Base-by-base conservation (phyloP, 139 green algal genomes). In the Eudorina sp. region DNA sequence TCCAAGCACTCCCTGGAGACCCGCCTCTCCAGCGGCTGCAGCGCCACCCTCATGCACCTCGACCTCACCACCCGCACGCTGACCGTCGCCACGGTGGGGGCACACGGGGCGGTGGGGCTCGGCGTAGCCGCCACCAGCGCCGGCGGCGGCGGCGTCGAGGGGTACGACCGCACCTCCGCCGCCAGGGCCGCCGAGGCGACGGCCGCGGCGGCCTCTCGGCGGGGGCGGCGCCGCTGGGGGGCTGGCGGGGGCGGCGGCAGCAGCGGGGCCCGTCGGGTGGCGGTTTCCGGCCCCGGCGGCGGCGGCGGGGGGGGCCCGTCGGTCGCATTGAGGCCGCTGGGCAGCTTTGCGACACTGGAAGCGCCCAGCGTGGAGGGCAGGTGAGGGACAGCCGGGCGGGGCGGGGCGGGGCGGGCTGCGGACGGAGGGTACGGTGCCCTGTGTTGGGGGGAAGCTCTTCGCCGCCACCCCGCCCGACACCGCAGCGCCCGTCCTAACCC, bases 21-120 rank as follows among this genome's bases (percentile, higher is more conserved):
- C 4, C 53, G 77, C 21, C 53, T 84, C 25, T 21, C 31, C 53
- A 84, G 77, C 58, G 58, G 78, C 55, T 85, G 78, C 58, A 72
- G 51, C 60, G 80, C 43, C 60, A 86, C 80, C 7, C n/a, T 86
- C 1, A 4, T 86, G 1, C 80, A 86, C 80, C 34, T 86, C 1
- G 80, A 86, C 45, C 60, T 86, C 27, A 34, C 43, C 60, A 4
- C 60, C 1, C 80, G 80, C 2, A 76, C 62, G 13, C 29, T 62
- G 0, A 86, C 80, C 58, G 43, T 86, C 16, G 80, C 80, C 2
- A 66, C 80, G 4, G 43, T 76, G 1, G 80, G 80, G 7, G 60
- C 80, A 4, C 53, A 46, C 23, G 80, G 80, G 18, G 13, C 38
- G 5, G 80, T 77, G 29, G 80, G 13, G 19, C 60, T 86, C 4